Base-by-base conservation (phyloP, 176 grass and related monocot genomes). In the Zizania latifolia region DNA sequence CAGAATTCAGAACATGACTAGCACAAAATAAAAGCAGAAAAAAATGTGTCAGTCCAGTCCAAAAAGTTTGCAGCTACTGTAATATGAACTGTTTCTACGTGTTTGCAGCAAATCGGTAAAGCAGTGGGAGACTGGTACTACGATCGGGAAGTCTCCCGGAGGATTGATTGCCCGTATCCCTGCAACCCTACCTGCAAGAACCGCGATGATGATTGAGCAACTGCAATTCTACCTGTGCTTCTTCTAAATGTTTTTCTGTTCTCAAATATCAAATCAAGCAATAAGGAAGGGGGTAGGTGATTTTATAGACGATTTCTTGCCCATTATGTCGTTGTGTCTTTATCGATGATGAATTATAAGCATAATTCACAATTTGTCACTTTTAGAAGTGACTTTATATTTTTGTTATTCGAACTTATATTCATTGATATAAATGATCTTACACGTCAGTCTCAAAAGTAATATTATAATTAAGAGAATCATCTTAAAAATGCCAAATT, bases 121-220 rank as follows among this genome's bases (percentile, higher is more conserved):
- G 89, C 93, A 23, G 86, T 92, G 24, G 89, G 89, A 31, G 89
- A 96, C 68, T 96, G 93, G 93, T 96, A 66, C 78, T 85, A 41
- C 45, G 78, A 90, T 4, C 78, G 84, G 68, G 70, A 62, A 8
- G 50, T 74, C 21, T 27, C 85, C 10, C 78, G 64, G 82, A 32
- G 77, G 84, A 85, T 85, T 38, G 93, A 96, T 31, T 96, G 93
- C 40, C 30, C 84, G 3, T 96, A 92, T 72, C 93, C 89, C 83
- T 96, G 93, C 84, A 92, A 96, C 70, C 81, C 87, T 50, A 87
- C 89, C 67, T 96, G 93, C 83, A 88, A 81, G 57, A 81, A 87
- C 33, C 50, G 74, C 39, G 88, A 83, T 71, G 91, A 94, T 46
- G 90, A 92, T 51, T 84, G 71, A 78, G 13, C 37, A 58, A 12